These are phyloP conservation scores for Holtermanniella nyarrowii DNA, from an alignment of 768 basidiomycete genomes.

Conservation along the genomic window DNA sequence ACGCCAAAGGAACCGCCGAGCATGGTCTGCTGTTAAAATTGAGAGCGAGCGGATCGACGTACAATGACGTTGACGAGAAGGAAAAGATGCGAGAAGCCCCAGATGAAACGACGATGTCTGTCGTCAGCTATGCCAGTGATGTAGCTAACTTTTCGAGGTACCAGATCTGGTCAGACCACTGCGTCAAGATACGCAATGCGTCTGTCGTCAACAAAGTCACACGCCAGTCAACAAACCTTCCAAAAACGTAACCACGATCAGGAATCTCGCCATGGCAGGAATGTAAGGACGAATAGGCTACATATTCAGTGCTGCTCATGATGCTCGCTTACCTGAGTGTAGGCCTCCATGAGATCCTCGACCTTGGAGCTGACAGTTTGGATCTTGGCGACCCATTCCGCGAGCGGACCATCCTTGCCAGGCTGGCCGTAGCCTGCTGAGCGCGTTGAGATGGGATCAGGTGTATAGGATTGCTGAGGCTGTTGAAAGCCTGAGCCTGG, in stretches of 20 bases:
- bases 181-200: conserved; percentile 79
- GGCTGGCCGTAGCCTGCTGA: neutral
- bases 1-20: conserved; percentile 69
- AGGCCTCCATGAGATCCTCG: conserved; percentile 86
- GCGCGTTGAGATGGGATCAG: conserved; percentile 18
- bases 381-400: conserved; percentile 66
- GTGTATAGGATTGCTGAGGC: conserved; percentile 18
- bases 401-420: conserved; percentile 7
- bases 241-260: conserved; percentile 95
- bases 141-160: conserved; percentile 79
- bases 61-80: conserved; percentile 83
- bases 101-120: conserved; percentile 90
- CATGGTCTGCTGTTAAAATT: conserved; percentile 58
- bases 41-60: conserved; percentile 39
- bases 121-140: neutral
- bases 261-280: conserved; percentile 86
- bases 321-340: conserved; percentile 46
- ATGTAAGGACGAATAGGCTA: conserved; percentile 89
- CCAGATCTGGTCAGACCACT: conserved; percentile 97
- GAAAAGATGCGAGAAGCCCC: conserved; percentile 91
- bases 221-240: conserved; percentile 46
- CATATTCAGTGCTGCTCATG: neutral
- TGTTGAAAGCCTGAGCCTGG: conserved; percentile 10
- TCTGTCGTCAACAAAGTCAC: conserved; percentile 44
- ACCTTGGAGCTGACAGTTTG: conserved; percentile 56